A percentile compares a stretch with the other conserved stretches of the same genome.
These are phyloP conservation scores for Xylogone sp. DNA, from an alignment of 2,329 filamentous ascomycete genomes.

Conservation along the genomic window DNA sequence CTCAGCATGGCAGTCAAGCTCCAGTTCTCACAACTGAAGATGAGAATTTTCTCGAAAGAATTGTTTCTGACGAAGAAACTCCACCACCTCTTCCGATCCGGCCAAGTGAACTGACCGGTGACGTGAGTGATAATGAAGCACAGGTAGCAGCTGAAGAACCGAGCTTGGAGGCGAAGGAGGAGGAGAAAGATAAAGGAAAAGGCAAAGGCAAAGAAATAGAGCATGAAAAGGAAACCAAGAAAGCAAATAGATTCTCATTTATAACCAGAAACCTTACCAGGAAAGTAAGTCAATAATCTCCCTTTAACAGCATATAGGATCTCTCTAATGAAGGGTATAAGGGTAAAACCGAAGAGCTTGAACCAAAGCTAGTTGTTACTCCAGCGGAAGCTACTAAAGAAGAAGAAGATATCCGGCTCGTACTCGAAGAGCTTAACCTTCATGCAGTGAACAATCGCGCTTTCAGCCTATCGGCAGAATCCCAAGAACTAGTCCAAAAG, in stretches of 20 bases:
- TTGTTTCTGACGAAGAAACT: constrained; percentile 45
- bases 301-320: constrained; percentile 25
- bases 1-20: constrained; percentile 16
- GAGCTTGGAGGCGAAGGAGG: constrained; percentile 19
- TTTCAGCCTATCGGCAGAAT: constrained; percentile 80
- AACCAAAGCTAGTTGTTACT: constrained; percentile 32
- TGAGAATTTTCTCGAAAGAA: constrained; percentile 53
- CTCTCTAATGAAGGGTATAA: constrained; percentile 28
- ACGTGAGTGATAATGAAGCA: constrained; percentile 17
- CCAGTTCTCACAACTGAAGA: constrained; percentile 54
- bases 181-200: constrained; percentile 30
- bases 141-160: neutral
- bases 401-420: constrained; percentile 67
- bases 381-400: constrained; percentile 44
- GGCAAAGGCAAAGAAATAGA: constrained; percentile 28
- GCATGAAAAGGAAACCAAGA: constrained; percentile 28
- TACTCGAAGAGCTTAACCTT: constrained; percentile 82
- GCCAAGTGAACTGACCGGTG: constrained; percentile 15
- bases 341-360: constrained; percentile 34
- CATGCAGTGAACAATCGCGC: constrained; percentile 81
- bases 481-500: constrained; percentile 72
- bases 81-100: constrained; percentile 48
- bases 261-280: constrained; percentile 23
- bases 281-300: constrained; percentile 12
- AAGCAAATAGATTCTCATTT: constrained; percentile 37